Base-by-base conservation (phyloP, 164 flowering plant species). In the Magnolia sinica region DNA sequence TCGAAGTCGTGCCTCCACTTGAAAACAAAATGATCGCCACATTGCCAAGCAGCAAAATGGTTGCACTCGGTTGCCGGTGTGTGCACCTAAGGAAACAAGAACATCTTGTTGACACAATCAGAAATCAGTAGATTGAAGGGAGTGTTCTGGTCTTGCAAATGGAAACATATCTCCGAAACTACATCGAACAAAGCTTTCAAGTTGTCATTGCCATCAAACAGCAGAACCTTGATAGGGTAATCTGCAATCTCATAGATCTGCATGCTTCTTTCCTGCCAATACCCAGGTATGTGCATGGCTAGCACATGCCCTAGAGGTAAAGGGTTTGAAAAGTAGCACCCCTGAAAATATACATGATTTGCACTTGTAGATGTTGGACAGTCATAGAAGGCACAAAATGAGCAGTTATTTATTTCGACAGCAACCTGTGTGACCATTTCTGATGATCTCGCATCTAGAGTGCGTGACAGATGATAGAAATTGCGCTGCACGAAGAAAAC, bases 41-140 rank as follows among this genome's bases (percentile, higher is more conserved):
- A 85, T 64, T 81, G 85, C 85, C 85, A 83, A 76, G 85, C 83
- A 24, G 84, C 74, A 74, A 82, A 37, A 37, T 37, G 76, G 68
- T 29, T 9, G 64, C 20, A 18, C 14, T 75, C 61, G 1, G 37
- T 51, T 22, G 66, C 24, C 51, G 18, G 29, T 23, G 67, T 8
- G 5, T 22, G 72, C 79, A 81, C 86, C 86, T 81, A 81, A 58
- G 81, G 84, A 75, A 84, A 81, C 73, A 84, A 63, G 77, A 77
- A 81, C 27, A 84, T 73, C 74, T 76, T 77, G 49, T 29, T 76
- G 64, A 84, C 84, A 24, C 75, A 75, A 73, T 81, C 74, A 24
- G 84, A 77, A 10, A 84, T 69, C 75, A 84, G 65, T 23, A 84
- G 27, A 73, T 64, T 76, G 67, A 71, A 79, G 58, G 80, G 76